Evolutionary conservation across 495 filamentous ascomycete genomes (phyloP).

Genomic region (Penicillium atrosanguineum): DNA sequence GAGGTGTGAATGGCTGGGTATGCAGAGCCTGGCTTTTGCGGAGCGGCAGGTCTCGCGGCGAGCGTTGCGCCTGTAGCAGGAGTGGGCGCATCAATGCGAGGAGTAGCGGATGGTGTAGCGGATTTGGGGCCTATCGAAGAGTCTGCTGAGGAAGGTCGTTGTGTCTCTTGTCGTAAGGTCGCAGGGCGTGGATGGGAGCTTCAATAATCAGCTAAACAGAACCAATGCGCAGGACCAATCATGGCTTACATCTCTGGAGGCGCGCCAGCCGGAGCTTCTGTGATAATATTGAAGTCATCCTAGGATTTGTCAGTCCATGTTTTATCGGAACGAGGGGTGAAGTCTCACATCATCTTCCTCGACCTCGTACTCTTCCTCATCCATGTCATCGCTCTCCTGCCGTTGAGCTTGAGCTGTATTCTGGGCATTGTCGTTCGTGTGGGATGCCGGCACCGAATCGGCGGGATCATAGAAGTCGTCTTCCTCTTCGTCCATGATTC

Average conservation of each 20-base stretch:
- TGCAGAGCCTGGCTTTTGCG: conserved; percentile 52
- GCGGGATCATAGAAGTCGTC: conserved; percentile 55
- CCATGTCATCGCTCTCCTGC: conserved; percentile 58
- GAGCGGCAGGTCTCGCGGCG: conserved; percentile 40
- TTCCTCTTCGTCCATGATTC: conserved; percentile 50
- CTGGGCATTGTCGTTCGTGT: conserved; percentile 25
- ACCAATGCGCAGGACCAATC: background rate
- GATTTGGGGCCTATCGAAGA: conserved; percentile 30
- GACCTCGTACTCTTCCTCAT: conserved; percentile 74
- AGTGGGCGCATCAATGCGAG: conserved; percentile 43
- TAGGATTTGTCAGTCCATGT: conserved; percentile 7
- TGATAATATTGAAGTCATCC: conserved; percentile 94
- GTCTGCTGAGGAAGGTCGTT: conserved; percentile 57
- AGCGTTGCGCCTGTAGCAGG: conserved; percentile 30
- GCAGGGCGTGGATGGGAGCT: conserved; percentile 43
- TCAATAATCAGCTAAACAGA: conserved; percentile 12
- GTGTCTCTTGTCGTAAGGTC: conserved; percentile 60
- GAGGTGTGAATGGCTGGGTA: conserved; percentile 70
- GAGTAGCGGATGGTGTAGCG: conserved; percentile 36
- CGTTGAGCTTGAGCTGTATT: conserved; percentile 17
- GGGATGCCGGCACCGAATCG: conserved; percentile 35
- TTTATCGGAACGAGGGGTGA: conserved; percentile 7
- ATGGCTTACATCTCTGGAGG: conserved; percentile 56
- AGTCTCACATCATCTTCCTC: conserved; percentile 57
- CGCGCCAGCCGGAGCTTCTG: conserved; percentile 74